phyloP scores from a whole-genome alignment of 345 rosid genomes.

The Pugionium dolabratum region DNA sequence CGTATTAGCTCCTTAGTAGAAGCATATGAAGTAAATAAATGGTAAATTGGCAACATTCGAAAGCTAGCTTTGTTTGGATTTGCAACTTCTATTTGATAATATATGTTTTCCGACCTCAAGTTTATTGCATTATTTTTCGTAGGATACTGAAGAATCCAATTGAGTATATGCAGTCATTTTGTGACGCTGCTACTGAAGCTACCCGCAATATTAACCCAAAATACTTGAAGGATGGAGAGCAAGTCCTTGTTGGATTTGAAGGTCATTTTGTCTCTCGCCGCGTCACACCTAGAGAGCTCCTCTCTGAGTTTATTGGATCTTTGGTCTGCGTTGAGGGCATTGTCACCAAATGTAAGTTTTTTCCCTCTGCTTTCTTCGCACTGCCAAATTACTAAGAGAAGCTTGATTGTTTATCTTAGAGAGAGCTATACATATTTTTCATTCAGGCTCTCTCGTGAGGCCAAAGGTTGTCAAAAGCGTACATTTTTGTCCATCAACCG shows the following conservation, averaged over 20 bases:
- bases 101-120: background rate
- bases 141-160: constrained; percentile 80
- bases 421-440: background rate
- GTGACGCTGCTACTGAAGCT: constrained; percentile 88
- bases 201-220: constrained; percentile 67
- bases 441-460: constrained; percentile 93
- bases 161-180: constrained; percentile 88
- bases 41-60: no score
- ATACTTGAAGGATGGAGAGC: constrained; percentile 85
- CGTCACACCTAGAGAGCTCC: constrained; percentile 93
- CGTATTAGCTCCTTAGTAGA: no score
- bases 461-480: constrained; percentile 98
- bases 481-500: constrained; percentile 86
- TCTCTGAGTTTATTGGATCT: constrained; percentile 90
- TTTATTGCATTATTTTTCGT: constrained; percentile 12
- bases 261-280: constrained; percentile 96
- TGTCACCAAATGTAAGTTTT: constrained; percentile 77
- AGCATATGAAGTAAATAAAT: no score
- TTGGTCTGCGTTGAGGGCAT: constrained; percentile 96
- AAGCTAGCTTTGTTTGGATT: no score
- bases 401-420: no score
- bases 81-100: no score
- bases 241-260: constrained; percentile 82
- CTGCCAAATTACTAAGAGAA: no score
- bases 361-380: background rate